Conservation (phyloP, 257 asterid species). For the Solanum lignicaule region DNA sequence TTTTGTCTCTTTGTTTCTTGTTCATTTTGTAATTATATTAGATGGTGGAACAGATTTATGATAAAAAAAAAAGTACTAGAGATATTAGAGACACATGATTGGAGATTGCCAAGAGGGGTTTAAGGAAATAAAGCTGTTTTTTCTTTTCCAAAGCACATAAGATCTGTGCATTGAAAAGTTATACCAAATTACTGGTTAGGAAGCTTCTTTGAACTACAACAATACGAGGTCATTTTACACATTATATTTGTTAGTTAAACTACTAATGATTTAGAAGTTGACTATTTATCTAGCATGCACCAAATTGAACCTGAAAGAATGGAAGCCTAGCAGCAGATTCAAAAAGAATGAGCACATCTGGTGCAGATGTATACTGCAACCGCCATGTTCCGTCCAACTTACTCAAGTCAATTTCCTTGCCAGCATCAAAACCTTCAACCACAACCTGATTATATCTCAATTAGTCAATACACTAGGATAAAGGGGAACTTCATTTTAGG, state of each 20-base stretch:
- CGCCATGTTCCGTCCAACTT: slow-evolving; percentile 93
- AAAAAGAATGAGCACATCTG: slow-evolving; percentile 71
- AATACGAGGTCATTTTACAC: neutral
- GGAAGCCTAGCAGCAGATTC: slow-evolving; percentile 75
- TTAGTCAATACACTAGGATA: neutral
- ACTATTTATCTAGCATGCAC: neutral
- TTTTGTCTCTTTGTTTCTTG: neutral
- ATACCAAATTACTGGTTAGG: neutral
- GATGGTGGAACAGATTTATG: neutral
- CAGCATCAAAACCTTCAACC: slow-evolving; percentile 61
- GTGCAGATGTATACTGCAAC: slow-evolving; percentile 80
- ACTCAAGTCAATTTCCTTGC: slow-evolving; percentile 41
- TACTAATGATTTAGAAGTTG: neutral
- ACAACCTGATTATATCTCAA: slow-evolving; percentile 26
- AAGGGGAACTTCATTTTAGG: neutral
- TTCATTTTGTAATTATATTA: neutral
- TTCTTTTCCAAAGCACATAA: neutral
- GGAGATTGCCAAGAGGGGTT: neutral
- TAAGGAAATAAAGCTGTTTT: neutral
- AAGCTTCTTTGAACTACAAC: neutral
- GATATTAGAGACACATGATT: neutral
- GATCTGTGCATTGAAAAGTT: neutral
- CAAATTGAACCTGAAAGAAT: slow-evolving; percentile 45
- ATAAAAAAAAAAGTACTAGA: neutral
- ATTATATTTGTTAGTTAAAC: neutral